Percentiles rank a stretch among this genome's conserved stretches.
Conservation (phyloP, 306 rosid genomes). For the Citrullus colocynthis region DNA sequence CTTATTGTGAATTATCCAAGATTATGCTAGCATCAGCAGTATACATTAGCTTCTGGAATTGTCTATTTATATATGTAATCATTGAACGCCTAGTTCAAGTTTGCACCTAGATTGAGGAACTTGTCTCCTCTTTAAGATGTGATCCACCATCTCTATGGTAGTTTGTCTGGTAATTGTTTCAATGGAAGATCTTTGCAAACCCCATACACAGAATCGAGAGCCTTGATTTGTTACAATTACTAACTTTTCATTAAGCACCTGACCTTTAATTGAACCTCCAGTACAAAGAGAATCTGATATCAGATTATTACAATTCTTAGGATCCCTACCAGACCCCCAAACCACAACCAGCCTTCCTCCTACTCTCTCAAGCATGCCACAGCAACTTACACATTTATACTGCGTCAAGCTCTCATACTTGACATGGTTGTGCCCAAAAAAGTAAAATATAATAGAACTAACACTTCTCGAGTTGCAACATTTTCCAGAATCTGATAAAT, state of each 20-base stretch:
- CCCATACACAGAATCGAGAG: neutral
- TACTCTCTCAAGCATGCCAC: neutral
- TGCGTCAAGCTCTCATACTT: neutral
- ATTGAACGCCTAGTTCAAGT: neutral
- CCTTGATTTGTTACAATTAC: neutral
- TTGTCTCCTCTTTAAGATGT: neutral
- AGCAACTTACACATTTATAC: neutral
- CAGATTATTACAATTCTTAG: neutral
- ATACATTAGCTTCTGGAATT: neutral
- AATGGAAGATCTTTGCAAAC: neutral
- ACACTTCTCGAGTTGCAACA: neutral
- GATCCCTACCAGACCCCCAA: neutral
- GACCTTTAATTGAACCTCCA: neutral
- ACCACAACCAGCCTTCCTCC: neutral
- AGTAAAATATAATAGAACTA: neutral
- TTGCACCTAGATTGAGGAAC: neutral
- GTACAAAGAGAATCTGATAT: neutral
- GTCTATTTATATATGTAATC: neutral
- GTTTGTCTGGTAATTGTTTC: neutral
- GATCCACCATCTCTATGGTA: neutral
- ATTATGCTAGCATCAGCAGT: neutral
- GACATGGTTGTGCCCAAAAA: neutral
- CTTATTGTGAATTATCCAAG: neutral
- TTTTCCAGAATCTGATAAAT: neutral
- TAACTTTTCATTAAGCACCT: neutral